Evolutionary conservation across 805 yeast species (phyloP), one percentile per base, ranked within the genome.

Genomic region (Tetrapisispora iriomotensis): DNA sequence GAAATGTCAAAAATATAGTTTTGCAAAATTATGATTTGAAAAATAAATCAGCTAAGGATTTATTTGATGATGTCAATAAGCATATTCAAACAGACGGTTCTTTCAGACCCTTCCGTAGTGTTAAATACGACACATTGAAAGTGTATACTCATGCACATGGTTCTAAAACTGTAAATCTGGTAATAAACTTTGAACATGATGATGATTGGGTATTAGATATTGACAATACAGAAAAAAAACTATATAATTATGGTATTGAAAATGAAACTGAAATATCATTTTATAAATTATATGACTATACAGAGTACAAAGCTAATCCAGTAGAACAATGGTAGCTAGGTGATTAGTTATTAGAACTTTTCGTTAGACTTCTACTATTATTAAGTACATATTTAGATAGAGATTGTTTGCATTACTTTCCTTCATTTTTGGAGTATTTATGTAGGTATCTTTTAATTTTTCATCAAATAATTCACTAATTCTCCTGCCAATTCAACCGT

Each of bases 91-190:
- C 80, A 4, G 70, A 75, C 12, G 86, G 92, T 6, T 77, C 75
- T 0, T 74, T 79, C 43, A 71, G 96, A 52, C 95, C 97, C 2
- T 88, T 77, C 60, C 71, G 96, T 53, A 82, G 71, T 44, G 83
- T 84, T 8, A 67, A 62, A 0, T 82, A 77, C 46, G 83, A 90
- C 54, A 68, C 88, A 0, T 58, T 90, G 41, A 92, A 92, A 60
- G 71, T 92, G 6, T 92, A 92, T 63, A 82, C 95, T 22, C 87
- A 86, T 56, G 97, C 98, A 0, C 97, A 90, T 60, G 92, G 94
- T 10, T 74, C 95, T 23, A 92, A 92, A 63, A 84, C 96, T 2
- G 82, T 87, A 76, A 87, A 92, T 55, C 68, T 92, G 48, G 92
- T 87, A 34, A 82, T 92, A 45, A 92, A 92, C 58, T 73, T 92